Evolutionary conservation across 2,329 filamentous ascomycete species (phyloP).

Genomic region (Cyphellophora europaea): DNA sequence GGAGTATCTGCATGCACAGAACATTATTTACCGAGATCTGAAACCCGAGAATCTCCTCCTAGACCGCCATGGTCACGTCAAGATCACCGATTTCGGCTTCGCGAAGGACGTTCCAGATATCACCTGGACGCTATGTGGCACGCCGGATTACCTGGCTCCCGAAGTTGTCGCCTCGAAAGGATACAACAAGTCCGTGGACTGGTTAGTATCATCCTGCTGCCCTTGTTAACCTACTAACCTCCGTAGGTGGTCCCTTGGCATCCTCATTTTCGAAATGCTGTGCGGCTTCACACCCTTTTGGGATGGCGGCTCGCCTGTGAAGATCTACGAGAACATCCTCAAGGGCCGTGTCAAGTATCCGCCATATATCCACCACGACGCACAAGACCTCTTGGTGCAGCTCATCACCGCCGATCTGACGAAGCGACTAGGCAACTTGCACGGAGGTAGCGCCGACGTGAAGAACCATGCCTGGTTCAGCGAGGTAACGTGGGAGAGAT

Average conservation of each 20-base stretch:
- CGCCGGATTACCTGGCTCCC: constrained; percentile 91
- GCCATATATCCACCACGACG: constrained; percentile 87
- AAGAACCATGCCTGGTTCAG: constrained; percentile 95
- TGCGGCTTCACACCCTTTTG: constrained; percentile 98
- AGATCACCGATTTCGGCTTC: constrained; percentile 98
- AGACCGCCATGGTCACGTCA: constrained; percentile 86
- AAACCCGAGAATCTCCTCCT: constrained; percentile 92
- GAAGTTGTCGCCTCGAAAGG: constrained; percentile 99
- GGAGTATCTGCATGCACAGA: constrained; percentile 86
- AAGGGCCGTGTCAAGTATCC: constrained; percentile 95
- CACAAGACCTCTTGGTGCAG: constrained; percentile 82
- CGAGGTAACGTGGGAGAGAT: constrained; percentile 93
- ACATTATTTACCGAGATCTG: constrained; percentile 96
- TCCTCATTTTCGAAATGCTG: constrained; percentile 98
- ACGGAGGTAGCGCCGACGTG: constrained; percentile 81
- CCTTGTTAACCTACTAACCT: constrained; percentile 7
- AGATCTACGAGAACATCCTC: constrained; percentile 99
- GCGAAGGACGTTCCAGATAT: constrained; percentile 98
- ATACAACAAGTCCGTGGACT: constrained; percentile 99
- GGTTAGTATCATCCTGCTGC: constrained; percentile 50
- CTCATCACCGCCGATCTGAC: constrained; percentile 92
- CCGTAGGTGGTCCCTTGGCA: constrained; percentile 89
- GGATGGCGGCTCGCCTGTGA: constrained; percentile 95
- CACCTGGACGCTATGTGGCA: constrained; percentile 97
- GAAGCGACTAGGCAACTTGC: constrained; percentile 88